Base-by-base conservation (phyloP, 2,329 filamentous ascomycete species). In the Zasmidium citrigriseum region DNA sequence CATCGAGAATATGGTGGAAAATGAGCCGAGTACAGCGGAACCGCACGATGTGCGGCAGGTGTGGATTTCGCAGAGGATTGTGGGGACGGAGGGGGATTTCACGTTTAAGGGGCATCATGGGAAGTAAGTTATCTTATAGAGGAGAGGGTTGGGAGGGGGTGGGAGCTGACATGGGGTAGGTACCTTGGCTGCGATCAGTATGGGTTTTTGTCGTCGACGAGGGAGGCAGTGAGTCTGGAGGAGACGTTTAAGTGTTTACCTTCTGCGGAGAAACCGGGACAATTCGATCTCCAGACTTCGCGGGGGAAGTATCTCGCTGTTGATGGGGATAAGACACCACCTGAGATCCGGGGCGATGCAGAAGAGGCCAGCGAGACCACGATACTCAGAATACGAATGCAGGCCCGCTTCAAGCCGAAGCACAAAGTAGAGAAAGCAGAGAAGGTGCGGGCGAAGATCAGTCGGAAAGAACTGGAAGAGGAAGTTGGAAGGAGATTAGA, bases 41-140 rank as follows among this genome's bases (percentile, higher is more conserved):
- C 95, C 95, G 51, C 93, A 97, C 75, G 93, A 98, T 73, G 93
- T 98, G 60, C 83, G 93, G 60, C 93, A 97, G 78, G 95, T 99
- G 16, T 99, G 93, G 90, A 86, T 98, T 64, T 91, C 90, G 60
- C 96, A 89, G 67, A 85, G 84, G 65, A 88, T 97, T 12, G 85
- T 88, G 0, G 93, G 93, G 2, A 93, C 89, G 1, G 90, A 96
- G 63, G 82, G 83, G 29, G 67, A 64, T 2, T 88, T 91, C 67
- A 89, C 89, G 58, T 90, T 99, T 75, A 97, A 96, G 76, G 91
- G 91, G 0, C 89, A 93, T 68, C 90, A 97, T 75, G 93, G 92
- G 62, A 89, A 85, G 89, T 93, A 46, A 54, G 58, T 29, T 46
- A 16, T 50, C 55, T 52, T 29, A 55, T 12, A 7, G 47, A 24